Conservation (phyloP, 1,139 yeast genomes). For the Geotrichum siamense region DNA sequence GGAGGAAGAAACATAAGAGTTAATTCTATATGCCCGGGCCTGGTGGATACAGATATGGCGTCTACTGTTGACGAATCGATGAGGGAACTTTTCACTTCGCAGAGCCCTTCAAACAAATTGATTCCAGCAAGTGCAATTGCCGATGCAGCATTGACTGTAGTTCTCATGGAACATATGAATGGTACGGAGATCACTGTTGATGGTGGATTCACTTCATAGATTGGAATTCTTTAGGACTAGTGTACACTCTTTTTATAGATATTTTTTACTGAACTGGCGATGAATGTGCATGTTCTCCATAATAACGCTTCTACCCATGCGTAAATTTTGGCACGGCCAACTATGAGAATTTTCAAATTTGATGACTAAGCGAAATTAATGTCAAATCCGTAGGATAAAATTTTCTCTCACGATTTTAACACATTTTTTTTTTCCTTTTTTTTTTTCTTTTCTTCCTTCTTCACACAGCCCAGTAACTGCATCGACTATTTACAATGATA, state of each 20-base stretch:
- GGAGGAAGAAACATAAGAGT: slow-evolving; percentile 46
- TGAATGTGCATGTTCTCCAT: too few species aligned
- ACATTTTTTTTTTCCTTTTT: slow-evolving; percentile 5
- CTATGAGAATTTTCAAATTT: too few species aligned
- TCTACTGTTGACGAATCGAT: slow-evolving; percentile 20
- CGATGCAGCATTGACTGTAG: slow-evolving; percentile 32
- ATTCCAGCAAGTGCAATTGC: slow-evolving; percentile 33
- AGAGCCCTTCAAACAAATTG: slow-evolving; percentile 26
- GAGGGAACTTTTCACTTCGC: slow-evolving; percentile 19
- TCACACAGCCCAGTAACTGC: background rate
- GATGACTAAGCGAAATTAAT: too few species aligned
- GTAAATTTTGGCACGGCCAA: background rate
- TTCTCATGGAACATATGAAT: slow-evolving; percentile 27
- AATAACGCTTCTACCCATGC: background rate
- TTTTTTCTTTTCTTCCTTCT: slow-evolving; percentile 2
- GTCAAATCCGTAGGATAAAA: too few species aligned
- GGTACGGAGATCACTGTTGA: slow-evolving; percentile 32
- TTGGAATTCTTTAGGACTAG: too few species aligned
- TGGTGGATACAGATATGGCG: slow-evolving; percentile 71
- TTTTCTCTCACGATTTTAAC: slow-evolving; percentile 3
- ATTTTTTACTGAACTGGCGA: too few species aligned
- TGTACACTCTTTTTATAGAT: too few species aligned
- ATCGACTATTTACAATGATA: slow-evolving; percentile 14
- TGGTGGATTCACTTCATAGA: slow-evolving; percentile 28
- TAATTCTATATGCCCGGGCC: slow-evolving; percentile 65